Base-by-base conservation (phyloP, 140 eudicot species). In the Ambrosia hybrid region DNA sequence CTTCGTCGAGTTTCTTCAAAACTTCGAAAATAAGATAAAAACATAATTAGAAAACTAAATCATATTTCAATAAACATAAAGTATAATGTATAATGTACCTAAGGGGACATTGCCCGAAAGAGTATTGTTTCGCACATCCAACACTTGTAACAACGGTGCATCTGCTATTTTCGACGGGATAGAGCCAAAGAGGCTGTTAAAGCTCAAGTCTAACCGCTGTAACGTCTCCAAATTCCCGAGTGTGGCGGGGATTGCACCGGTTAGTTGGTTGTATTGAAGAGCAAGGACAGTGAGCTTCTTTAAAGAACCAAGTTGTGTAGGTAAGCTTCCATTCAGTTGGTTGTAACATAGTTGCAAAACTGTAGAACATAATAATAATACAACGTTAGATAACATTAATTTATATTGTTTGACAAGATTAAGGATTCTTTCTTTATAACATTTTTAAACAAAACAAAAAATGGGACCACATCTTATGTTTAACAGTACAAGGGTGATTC, bases 261-360 rank as follows among this genome's bases (percentile, higher is more conserved):
- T 86, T 51, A 94, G 74, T 73, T 81, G 89, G 81, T 94, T 94
- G 76, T 83, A 83, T 73, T 88, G 96, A 17, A 94, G 79, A 61
- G 97, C 99, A 66, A 94, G 95, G 79, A 90, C 97, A 56, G 51
- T 84, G 41, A 94, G 99, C 66, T 90, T 90, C 88, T 76, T 86
- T 34, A 90, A 72, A 14, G 87, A 82, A 6, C 94, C 95, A 48
- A 94, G 82, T 76, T 88, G 90, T 60, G 89, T 79, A 33, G 99
- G 99, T 73, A 94, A 70, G 51, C 85, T 88, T 70, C 99, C 99
- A 64, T 81, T 86, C 51, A 94, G 76, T 77, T 90, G 80, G 89
- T 94, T 94, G 85, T 86, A 90, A 70, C 97, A 84, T n/a, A 94
- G 91, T 73, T 94, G 96, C 81, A 94, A 74, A 59, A 94, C 99